Base-by-base conservation (phyloP, 1,284 basidiomycete genomes). In the Rugosomyces carneus region DNA sequence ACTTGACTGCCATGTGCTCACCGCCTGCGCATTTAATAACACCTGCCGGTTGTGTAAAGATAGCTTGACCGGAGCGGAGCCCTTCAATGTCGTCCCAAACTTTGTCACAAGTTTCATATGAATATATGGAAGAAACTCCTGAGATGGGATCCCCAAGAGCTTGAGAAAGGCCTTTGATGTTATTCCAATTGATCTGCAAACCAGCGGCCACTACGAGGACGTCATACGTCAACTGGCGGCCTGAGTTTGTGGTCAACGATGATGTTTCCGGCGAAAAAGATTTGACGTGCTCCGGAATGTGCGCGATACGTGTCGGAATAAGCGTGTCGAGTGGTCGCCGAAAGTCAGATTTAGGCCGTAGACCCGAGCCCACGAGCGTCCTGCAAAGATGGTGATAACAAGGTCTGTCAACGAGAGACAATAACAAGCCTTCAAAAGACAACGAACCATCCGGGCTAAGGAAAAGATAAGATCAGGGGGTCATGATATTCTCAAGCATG, bases 1-100 rank as follows among this genome's bases (percentile, higher is more conserved):
- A n/a, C n/a, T 4, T 13, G 24, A 16, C 42, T 36, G 8, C 27
- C 27, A 29, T 3, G n/a, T 10, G 41, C 68, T 53, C 55, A 84
- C 86, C 93, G 65, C 95, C 95, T 44, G 93, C 89, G 63, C 94
- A 98, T 69, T 98, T 98, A 65, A 98, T 80, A 19, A 92, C 72
- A 18, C 94, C 93, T n/a, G 86, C 81, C 23, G 94, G 95, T 64
- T 98, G 95, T 0, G 95, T 98, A 70, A 99, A 98, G 58, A 99
- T 78, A 1, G 94, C 93, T 44, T 84, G 81, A 15, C 92, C 93
- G 3, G 73, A 70, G 42, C 84, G 78, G 52, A 94, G 75, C 7
- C 75, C 71, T 49, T 89, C 79, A 40, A 95, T 82, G 56, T 92
- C 80, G 41, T 73, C 68, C 89, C 89, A 94, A 3, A 81, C 80